Evolutionary conservation across 192 early-diverging fungal species (phyloP).

Genomic region (Chytriomyces confervae): DNA sequence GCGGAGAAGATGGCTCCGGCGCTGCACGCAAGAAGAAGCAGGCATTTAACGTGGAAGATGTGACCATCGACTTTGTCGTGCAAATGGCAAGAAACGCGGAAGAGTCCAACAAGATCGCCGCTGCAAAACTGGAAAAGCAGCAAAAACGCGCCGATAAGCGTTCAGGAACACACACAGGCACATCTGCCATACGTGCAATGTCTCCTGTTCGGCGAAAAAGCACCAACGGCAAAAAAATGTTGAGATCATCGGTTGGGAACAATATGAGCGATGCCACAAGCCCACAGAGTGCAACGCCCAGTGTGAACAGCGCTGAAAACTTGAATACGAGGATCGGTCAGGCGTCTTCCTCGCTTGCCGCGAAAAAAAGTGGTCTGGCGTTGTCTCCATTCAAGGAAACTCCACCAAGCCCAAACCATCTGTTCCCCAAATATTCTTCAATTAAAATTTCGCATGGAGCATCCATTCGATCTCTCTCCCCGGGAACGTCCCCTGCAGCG

Average conservation of each 20-base stretch:
- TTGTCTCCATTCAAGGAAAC: not conserved
- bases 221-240: not conserved
- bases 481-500: too few relatives aligned
- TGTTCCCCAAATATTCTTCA: not conserved
- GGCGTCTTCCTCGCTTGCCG: not conserved
- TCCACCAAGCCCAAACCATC: not conserved
- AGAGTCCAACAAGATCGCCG: not conserved
- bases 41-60: not conserved
- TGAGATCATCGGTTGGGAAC: too few relatives aligned
- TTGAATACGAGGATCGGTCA: too few relatives aligned
- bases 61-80: not conserved
- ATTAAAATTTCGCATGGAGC: not conserved
- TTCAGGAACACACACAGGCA: too few relatives aligned
- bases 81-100: constrained; percentile 9
- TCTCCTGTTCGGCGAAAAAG: not conserved
- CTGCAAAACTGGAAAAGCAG: not conserved
- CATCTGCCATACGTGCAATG: too few relatives aligned
- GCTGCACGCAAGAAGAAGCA: not conserved
- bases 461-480: not conserved
- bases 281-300: too few relatives aligned
- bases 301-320: too few relatives aligned
- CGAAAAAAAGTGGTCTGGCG: not conserved
- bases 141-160: not conserved
- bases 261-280: too few relatives aligned
- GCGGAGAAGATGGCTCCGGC: not conserved